Evolutionary conservation across 495 filamentous ascomycete species (phyloP).

Genomic region (Aspergillus conjunctus): DNA sequence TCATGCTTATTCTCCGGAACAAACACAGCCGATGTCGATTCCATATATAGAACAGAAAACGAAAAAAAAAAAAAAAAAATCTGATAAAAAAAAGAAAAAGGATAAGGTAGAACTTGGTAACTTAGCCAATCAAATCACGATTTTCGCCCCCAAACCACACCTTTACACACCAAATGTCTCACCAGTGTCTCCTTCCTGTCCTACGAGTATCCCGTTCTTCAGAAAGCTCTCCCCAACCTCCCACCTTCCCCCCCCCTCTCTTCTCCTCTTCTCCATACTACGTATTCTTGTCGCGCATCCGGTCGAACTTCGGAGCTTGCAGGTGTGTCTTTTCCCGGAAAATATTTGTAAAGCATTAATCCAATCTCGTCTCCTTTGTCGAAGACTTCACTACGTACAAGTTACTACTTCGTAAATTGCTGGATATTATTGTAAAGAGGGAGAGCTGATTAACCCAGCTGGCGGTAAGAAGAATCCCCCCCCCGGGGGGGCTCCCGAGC

Average conservation of each 20-base stretch:
- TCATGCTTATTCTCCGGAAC: background rate
- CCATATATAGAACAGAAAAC: background rate
- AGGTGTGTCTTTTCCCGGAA: no score
- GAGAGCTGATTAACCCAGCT: no score
- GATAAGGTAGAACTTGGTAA: background rate
- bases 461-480: no score
- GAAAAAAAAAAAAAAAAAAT: conserved; percentile 1
- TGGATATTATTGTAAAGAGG: no score
- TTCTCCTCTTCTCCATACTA: background rate
- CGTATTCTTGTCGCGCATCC: no score
- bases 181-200: conserved; percentile 1
- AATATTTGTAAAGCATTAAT: no score
- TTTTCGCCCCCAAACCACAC: background rate
- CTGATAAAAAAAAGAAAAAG: background rate
- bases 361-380: no score
- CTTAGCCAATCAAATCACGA: background rate
- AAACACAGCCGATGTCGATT: background rate
- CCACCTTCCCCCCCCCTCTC: background rate
- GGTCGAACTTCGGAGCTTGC: no score
- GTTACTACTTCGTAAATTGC: no score
- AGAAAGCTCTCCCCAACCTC: background rate
- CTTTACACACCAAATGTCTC: background rate
- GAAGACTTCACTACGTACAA: no score
- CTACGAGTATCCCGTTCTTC: background rate
- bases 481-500: no score